Evolutionary conservation across 257 asterid genomes (phyloP), one percentile per base, ranked within the genome.

Genomic region (Plantago major): DNA sequence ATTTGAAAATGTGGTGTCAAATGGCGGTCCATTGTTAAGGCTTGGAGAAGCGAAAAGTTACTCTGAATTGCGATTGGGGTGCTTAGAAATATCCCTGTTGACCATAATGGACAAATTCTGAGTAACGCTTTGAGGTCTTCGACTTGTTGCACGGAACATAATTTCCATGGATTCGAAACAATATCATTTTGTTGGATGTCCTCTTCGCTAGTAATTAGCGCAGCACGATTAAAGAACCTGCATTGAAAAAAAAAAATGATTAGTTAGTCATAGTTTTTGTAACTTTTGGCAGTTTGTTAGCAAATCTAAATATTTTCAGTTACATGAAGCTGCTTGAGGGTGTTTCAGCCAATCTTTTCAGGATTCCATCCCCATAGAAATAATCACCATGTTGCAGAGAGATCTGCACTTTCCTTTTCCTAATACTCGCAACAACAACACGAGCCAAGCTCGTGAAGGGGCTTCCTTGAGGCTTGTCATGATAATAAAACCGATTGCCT

Each of bases 91-190:
- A 82, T 53, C 66, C 83, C 65, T 10, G 76, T 66, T 3, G 83
- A 60, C 85, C 83, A 82, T 3, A 79, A 18, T 12, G 84, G 82
- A 16, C 74, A 58, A 43, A 82, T 48, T 69, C 55, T 62, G 6
- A 79, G 67, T 2, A 82, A 0, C 1, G 56, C 45, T 71, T 82
- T 78, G 1, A 82, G 71, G 54, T 76, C 88, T 73, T 78, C 81
- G 2, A 78, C 80, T 72, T 82, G 79, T 64, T 73, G 68, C 13
- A 76, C 77, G 0, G 74, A 68, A 63, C 82, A 76, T 10, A 76
- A 64, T 15, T 55, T 78, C 88, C 82, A 76, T 13, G 75, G 74
- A 6, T 46, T 60, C 0, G 66, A 58, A 6, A 71, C 51, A 6
- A 65, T 12, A 22, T 82, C 78, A 11, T 71, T 42, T 13, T 67